These are phyloP conservation scores for Yarrowia galli DNA, from an alignment of 1,139 yeast species.

Conservation along the genomic window DNA sequence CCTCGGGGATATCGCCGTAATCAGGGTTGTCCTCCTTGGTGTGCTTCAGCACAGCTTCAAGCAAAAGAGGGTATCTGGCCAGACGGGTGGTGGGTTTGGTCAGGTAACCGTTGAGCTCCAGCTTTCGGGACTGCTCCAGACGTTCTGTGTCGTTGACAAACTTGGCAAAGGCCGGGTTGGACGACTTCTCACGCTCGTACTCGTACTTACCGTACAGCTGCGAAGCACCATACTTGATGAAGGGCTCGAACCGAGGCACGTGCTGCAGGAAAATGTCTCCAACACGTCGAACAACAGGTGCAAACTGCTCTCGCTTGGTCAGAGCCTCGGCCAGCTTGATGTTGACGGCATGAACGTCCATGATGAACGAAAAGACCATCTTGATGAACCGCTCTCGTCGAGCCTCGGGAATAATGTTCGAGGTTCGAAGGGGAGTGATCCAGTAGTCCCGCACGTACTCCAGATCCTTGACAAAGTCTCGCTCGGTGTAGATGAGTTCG, in stretches of 20 bases:
- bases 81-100: constrained; percentile 97
- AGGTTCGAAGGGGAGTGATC: constrained; percentile 86
- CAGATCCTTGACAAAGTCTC: constrained; percentile 92
- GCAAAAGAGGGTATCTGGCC: constrained; percentile 87
- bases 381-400: constrained; percentile 91
- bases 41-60: constrained; percentile 82
- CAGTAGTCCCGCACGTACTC: constrained; percentile 94
- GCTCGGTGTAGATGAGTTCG: constrained; percentile 91
- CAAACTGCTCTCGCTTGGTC: constrained; percentile 84
- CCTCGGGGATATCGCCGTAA: constrained; percentile 70
- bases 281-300: constrained; percentile 82
- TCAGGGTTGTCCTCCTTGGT: constrained; percentile 81
- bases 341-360: constrained; percentile 85
- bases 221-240: constrained; percentile 92
- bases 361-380: constrained; percentile 89
- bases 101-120: constrained; percentile 89
- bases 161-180: constrained; percentile 86
- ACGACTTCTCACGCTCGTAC: constrained; percentile 91
- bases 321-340: constrained; percentile 86
- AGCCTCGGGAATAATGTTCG: constrained; percentile 84
- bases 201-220: constrained; percentile 95
- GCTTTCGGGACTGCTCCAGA: constrained; percentile 86
- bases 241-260: constrained; percentile 89
- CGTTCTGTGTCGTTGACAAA: constrained; percentile 92
- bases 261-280: constrained; percentile 88